Conservation (phyloP, 768 basidiomycete species). For the Tulasnella sp. region DNA sequence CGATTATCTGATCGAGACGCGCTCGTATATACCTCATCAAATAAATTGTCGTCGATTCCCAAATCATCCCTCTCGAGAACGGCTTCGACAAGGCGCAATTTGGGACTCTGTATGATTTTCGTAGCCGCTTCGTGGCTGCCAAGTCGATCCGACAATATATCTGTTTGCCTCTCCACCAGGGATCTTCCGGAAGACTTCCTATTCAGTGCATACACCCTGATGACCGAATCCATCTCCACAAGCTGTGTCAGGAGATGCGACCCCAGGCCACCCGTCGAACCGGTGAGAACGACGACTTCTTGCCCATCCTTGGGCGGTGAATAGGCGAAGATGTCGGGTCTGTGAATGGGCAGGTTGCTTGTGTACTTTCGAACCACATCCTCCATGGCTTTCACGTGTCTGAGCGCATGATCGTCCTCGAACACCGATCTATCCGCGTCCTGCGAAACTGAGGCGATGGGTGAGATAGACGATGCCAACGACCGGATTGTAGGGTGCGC, state of each 20-base stretch:
- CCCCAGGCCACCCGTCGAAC: constrained; percentile 14
- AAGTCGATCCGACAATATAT: neutral
- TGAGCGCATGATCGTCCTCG: no score
- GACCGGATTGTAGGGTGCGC: constrained; percentile 13
- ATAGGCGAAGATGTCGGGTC: neutral
- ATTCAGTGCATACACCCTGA: constrained; percentile 13
- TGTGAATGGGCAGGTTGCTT: neutral
- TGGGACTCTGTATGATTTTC: constrained; percentile 3
- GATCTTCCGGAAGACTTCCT: neutral
- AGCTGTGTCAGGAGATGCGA: constrained; percentile 14
- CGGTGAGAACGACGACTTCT: constrained; percentile 14
- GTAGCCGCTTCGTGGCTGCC: neutral
- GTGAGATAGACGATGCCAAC: neutral
- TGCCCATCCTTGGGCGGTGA: neutral
- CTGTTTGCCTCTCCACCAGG: constrained; percentile 5
- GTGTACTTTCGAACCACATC: neutral
- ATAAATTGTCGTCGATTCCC: neutral
- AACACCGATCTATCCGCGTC: neutral
- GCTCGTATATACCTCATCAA: constrained; percentile 3
- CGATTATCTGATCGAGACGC: no score
- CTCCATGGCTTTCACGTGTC: no score
- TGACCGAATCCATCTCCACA: neutral
- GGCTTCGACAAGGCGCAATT: constrained; percentile 15
- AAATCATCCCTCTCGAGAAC: constrained; percentile 1
- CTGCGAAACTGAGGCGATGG: neutral